Evolutionary conservation across 352 stramenopile genomes (phyloP), one percentile per base, ranked within the genome.

Genomic region (Globisporangium spinosum): DNA sequence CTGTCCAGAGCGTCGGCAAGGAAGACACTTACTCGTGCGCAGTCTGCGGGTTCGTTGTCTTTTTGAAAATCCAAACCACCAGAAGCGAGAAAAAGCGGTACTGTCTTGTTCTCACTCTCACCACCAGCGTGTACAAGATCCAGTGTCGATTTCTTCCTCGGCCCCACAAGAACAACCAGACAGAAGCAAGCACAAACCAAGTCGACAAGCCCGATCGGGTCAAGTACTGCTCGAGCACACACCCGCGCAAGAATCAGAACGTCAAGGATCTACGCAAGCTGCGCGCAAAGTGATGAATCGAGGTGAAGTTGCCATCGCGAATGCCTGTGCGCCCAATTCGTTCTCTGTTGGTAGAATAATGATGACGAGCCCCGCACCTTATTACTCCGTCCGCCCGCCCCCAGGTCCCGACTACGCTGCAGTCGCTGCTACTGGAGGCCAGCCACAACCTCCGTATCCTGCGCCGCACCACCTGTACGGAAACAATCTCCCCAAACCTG

Each of bases 221-320:
- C 38, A 45, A 45, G 12, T 2, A 13, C 53, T 45, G 10, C 38
- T 6, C 38, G 13, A 45, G 12, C 1, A 53, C 27, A 8, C 1
- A 38, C 29, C 9, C n/a, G 7, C 32, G 6, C 8, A 56, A 40
- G 38, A 38, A 20, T 38, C 47, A 58, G 29, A 9, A 15, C 35
- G 34, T 20, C 34, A 17, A 29, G 3, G 2, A 29, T 15, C 13
- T n/a, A 38, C 27, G 5, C 27, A 22, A 54, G 13, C 38, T 7
- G 13, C 15, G 15, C 15, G 20, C 47, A 25, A 29, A n/a, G 34
- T 12, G 34, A 68, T 68, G 62, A 70, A 79, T 47, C 66, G 70
- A 23, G 70, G 71, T 3, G 63, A 87, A 78, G 71, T 85, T 53
- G 77, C 74, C 2, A 70, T 89, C 57, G 76, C 73, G 54, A 82